Conservation (phyloP, 2,329 filamentous ascomycete species). For the Aspergillus pseudotamarii region DNA sequence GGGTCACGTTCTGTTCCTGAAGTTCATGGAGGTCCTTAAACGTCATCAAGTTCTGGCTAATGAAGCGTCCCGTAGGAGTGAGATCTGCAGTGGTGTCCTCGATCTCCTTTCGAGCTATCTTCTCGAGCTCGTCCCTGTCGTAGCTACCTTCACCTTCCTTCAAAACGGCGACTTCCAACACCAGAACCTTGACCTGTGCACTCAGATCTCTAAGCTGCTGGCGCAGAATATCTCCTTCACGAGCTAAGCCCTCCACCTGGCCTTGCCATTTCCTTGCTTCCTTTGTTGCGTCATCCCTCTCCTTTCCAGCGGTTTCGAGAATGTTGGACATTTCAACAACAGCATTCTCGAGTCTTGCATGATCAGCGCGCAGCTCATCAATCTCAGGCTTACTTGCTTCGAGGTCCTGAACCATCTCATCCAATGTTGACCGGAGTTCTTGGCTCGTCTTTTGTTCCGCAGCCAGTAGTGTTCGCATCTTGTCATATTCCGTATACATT, state of each 20-base stretch:
- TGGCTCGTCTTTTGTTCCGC: constrained; percentile 74
- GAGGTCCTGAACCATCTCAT: constrained; percentile 81
- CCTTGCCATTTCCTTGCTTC: constrained; percentile 76
- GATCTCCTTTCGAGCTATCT: constrained; percentile 74
- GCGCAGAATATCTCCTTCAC: constrained; percentile 76
- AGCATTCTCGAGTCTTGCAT: constrained; percentile 77
- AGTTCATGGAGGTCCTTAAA: constrained; percentile 85
- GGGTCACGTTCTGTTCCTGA: constrained; percentile 83
- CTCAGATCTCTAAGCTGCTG: constrained; percentile 88
- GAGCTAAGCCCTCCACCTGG: constrained; percentile 63
- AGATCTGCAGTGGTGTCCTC: constrained; percentile 72
- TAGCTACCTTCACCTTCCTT: constrained; percentile 78
- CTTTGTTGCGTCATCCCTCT: constrained; percentile 77
- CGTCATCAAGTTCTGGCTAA: constrained; percentile 83
- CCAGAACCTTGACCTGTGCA: constrained; percentile 84
- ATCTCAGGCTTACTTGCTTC: constrained; percentile 87
- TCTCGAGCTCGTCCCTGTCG: constrained; percentile 75
- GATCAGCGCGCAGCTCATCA: constrained; percentile 79
- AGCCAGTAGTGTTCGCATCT: constrained; percentile 69
- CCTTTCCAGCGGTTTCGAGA: constrained; percentile 77
- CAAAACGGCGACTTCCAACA: constrained; percentile 78
- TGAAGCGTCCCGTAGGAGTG: constrained; percentile 84
- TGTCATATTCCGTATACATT: constrained; percentile 64
- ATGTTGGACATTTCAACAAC: constrained; percentile 82
- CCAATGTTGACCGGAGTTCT: constrained; percentile 74